Conservation (phyloP, 768 basidiomycete species). For the Mycena rosella region DNA sequence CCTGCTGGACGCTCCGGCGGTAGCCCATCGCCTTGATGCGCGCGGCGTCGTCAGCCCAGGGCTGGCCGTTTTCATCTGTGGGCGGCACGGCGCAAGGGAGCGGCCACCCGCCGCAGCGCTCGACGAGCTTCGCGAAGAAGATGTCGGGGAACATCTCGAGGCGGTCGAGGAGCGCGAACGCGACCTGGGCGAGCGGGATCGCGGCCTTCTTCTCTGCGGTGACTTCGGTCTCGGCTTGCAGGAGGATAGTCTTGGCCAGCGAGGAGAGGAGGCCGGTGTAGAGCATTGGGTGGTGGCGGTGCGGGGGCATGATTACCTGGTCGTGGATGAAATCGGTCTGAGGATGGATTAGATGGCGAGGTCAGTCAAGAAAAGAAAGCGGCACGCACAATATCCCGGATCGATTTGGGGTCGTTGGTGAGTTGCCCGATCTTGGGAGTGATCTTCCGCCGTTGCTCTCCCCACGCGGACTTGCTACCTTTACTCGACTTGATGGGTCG, state of each 20-base stretch:
- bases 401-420: conserved; percentile 75
- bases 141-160: conserved; percentile 75
- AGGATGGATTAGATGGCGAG: conserved; percentile 11
- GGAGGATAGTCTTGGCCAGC: conserved; percentile 88
- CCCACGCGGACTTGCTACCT: conserved; percentile 71
- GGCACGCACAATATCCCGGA: conserved; percentile 71
- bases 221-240: conserved; percentile 95
- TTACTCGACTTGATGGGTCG: conserved; percentile 71
- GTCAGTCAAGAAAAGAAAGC: conserved; percentile 22
- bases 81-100: conserved; percentile 74
- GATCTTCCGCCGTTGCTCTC: conserved; percentile 78
- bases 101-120: conserved; percentile 91
- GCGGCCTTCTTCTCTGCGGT: conserved; percentile 90
- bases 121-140: conserved; percentile 87
- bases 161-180: conserved; percentile 75
- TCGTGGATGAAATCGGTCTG: conserved; percentile 35
- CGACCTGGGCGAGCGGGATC: conserved; percentile 82
- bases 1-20: conserved; percentile 52
- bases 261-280: conserved; percentile 87
- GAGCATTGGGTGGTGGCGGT: conserved; percentile 53
- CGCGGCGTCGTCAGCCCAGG: conserved; percentile 57
- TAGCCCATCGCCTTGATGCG: conserved; percentile 70
- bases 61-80: conserved; percentile 61
- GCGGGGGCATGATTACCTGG: conserved; percentile 35
- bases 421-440: conserved; percentile 91